Conservation (phyloP, 441 rosid genomes). For the Gossypium davidsonii region DNA sequence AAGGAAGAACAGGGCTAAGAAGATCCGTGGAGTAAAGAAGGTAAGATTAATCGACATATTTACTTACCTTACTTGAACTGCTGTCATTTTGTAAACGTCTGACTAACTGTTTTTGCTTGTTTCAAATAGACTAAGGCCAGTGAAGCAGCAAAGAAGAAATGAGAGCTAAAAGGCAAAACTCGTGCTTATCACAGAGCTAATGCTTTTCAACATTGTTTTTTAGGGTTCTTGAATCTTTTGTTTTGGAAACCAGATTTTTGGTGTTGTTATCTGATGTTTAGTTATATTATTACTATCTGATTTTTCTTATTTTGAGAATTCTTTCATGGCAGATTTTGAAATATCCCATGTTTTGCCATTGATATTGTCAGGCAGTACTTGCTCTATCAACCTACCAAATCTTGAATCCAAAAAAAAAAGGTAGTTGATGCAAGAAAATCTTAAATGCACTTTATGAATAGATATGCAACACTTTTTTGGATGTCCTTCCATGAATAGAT, state of each 20-base stretch:
- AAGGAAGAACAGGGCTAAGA: constrained; percentile 83
- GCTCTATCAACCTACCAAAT: no score
- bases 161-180: background rate
- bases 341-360: background rate
- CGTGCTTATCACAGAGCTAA: constrained; percentile 1
- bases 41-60: constrained; percentile 18
- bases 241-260: background rate
- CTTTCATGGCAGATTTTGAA: background rate
- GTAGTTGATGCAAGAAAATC: no score
- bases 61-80: background rate
- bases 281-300: background rate
- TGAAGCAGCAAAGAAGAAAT: constrained; percentile 77
- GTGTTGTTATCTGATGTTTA: background rate
- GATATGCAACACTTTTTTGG: no score
- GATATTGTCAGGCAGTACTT: no score
- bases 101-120: background rate
- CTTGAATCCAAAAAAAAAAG: no score
- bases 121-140: constrained; percentile 64
- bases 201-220: constrained; percentile 5
- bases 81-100: background rate
- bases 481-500: no score
- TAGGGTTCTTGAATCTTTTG: constrained; percentile 17
- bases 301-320: background rate
- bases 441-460: no score
- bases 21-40: constrained; percentile 87